Evolutionary conservation across 2,329 filamentous ascomycete species (phyloP).

Genomic region (Colletotrichum eremochloae): DNA sequence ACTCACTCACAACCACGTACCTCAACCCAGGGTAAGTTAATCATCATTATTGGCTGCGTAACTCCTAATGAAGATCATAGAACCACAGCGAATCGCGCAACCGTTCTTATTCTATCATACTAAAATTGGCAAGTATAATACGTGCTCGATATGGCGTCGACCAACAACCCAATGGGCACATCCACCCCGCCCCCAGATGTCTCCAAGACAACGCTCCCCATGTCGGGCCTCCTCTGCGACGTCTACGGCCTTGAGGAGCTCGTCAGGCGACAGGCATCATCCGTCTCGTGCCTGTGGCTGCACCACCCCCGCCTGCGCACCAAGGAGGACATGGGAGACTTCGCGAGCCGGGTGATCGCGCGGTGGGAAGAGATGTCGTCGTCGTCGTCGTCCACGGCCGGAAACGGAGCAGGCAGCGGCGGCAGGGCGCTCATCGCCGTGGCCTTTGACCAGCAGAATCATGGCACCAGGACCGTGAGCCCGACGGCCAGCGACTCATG

Average conservation of each 20-base stretch:
- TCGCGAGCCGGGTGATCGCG: conserved; percentile 77
- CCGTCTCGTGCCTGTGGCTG: conserved; percentile 88
- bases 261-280: conserved; percentile 55
- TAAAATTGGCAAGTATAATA: background rate
- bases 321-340: conserved; percentile 79
- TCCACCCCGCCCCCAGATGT: conserved; percentile 61
- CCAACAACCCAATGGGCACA: conserved; percentile 42
- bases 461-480: conserved; percentile 80
- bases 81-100: background rate
- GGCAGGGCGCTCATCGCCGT: conserved; percentile 79
- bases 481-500: conserved; percentile 80
- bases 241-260: conserved; percentile 87
- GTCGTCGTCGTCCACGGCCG: background rate
- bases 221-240: conserved; percentile 83
- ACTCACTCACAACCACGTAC: background rate
- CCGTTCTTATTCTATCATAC: background rate
- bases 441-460: conserved; percentile 93
- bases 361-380: conserved; percentile 66
- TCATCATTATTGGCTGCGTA: background rate
- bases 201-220: conserved; percentile 75
- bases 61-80: background rate
- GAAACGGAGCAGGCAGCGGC: background rate
- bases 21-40: background rate
- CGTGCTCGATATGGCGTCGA: conserved; percentile 45
- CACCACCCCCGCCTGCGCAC: conserved; percentile 83